A percentile compares a stretch with the other conserved stretches of the same genome.
Conservation (phyloP, 257 asterid genomes). For the Solanum pinnatisectum region DNA sequence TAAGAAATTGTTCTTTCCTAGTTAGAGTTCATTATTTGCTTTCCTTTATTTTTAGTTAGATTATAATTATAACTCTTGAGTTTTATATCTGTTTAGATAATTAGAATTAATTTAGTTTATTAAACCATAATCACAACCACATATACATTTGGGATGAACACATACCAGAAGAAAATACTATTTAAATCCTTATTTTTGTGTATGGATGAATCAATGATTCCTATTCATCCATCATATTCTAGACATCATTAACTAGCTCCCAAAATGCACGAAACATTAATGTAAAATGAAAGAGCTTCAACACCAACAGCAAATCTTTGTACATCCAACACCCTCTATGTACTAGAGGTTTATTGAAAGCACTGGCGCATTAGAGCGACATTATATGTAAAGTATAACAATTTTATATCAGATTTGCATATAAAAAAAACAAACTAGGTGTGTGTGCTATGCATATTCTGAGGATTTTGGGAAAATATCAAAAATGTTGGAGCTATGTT, state of each 20-base stretch:
- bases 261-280: not conserved
- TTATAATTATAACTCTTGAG: too few species aligned
- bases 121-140: too few species aligned
- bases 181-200: too few species aligned
- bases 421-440: too few species aligned
- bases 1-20: not conserved
- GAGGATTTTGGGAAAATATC: too few species aligned
- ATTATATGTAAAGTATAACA: not conserved
- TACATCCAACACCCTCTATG: too few species aligned
- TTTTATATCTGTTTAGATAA: too few species aligned
- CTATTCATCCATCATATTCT: not conserved
- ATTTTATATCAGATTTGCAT: too few species aligned
- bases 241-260: not conserved
- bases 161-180: not conserved
- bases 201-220: not conserved
- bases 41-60: not conserved
- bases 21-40: not conserved
- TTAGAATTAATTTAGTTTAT: too few species aligned
- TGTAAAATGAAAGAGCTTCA: not conserved
- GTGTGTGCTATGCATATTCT: not conserved
- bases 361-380: not conserved
- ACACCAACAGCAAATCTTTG: not conserved
- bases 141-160: too few species aligned
- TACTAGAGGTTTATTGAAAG: too few species aligned
- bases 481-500: not conserved